A percentile compares a stretch with the other conserved stretches of the same genome.
Evolutionary conservation across 2,329 filamentous ascomycete genomes (phyloP).

Genomic region (Aureobasidium pullulans): DNA sequence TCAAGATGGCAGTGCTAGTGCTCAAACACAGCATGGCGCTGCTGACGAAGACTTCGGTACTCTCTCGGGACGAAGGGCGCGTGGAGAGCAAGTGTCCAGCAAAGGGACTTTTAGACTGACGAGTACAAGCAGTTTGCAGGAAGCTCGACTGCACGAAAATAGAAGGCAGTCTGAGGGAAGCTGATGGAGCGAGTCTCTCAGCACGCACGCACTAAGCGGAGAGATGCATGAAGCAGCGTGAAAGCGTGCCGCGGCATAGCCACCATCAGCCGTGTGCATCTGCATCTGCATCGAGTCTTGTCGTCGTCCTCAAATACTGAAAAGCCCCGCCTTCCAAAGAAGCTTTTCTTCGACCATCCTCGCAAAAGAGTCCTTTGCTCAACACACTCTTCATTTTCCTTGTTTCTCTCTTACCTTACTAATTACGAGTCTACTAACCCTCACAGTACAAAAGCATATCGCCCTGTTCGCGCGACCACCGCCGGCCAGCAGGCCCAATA

Average conservation of each 20-base stretch:
- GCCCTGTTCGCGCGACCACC: neutral
- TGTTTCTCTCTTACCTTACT: neutral
- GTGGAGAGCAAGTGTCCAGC: neutral
- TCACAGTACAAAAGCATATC: neutral
- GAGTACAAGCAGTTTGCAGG: neutral
- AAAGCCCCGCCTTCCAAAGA: conserved; percentile 5
- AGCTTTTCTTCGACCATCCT: conserved; percentile 13
- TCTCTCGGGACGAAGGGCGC: neutral
- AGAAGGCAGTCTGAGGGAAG: neutral
- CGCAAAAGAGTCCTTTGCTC: neutral
- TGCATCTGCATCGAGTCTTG: neutral
- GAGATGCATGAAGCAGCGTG: neutral
- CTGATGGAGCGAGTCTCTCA: neutral
- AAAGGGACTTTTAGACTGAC: neutral
- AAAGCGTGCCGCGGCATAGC: conserved; percentile 7
- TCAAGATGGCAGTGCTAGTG: neutral
- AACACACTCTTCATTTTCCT: conserved; percentile 5
- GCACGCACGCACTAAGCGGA: neutral
- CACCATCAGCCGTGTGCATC: conserved; percentile 8
- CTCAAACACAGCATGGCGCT: neutral
- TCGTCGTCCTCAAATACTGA: neutral
- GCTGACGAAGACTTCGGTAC: neutral
- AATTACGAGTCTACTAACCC: conserved; percentile 8
- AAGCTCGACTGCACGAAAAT: conserved; percentile 1
- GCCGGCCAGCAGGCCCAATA: conserved; percentile 1